Evolutionary conservation across 768 basidiomycete genomes (phyloP), one percentile per base, ranked within the genome.

Genomic region (Collybiopsis luxurians): DNA sequence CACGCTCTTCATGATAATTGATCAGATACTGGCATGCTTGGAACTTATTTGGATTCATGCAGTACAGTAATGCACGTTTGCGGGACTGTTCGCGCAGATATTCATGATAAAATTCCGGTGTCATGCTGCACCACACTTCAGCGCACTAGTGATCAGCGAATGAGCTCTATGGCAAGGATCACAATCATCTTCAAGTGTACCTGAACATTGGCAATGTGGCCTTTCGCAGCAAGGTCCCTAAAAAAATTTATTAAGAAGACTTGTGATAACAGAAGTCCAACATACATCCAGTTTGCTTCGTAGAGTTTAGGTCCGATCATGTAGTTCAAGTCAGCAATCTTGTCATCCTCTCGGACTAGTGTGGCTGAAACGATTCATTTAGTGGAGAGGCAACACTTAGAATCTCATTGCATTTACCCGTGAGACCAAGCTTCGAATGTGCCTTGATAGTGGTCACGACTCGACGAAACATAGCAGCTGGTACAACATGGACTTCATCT

Each of bases 121-220:
- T 96, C 97, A 99, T 98, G 17, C 93, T 92, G 68, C 97, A 99
- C 97, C 97, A 99, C 7, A 99, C 97, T 72, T 99, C 97, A 15
- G 97, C 97, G 68, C 97, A 99, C 92, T 98, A 64, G 21, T n/a
- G n/a, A n/a, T 58, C 10, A 39, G 6, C 21, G 36, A 19, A 39
- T 24, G 9, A 17, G 11, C 1, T 21, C 1, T 28, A 12, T 10
- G 38, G 28, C 27, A 55, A 46, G 39, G 21, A 24, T 40, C n/a
- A 40, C 36, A 19, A 26, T 36, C 43, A 49, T 53, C 52, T 36
- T 56, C 45, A 36, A 27, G 68, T 80, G 63, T 69, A 95, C 95
- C 86, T 98, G 95, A n/a, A 99, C 97, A 67, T 97, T 98, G 6
- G 97, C 97, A 67, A 99, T 99, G 71, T 99, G 97, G 2, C 97